Conservation (phyloP, 2,329 filamentous ascomycete species). For the Xylariomycetidae sp. region DNA sequence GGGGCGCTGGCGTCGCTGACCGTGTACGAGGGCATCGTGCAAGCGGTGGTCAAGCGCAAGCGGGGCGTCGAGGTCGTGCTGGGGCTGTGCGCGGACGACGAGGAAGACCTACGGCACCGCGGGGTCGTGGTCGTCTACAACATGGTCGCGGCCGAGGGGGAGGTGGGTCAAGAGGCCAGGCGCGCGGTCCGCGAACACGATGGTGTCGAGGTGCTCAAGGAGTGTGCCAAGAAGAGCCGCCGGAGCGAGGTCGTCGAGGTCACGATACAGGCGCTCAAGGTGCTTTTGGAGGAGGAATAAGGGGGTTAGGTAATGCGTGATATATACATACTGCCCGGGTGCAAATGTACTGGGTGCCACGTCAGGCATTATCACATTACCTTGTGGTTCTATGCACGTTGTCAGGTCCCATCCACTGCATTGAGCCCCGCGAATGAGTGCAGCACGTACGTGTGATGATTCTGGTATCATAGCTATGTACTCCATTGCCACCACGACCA, state of each 20-base stretch:
- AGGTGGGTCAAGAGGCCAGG: constrained; percentile 55
- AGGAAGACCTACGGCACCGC: constrained; percentile 61
- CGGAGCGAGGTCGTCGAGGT: constrained; percentile 65
- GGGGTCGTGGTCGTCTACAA: constrained; percentile 73
- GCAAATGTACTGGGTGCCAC: too few relatives aligned
- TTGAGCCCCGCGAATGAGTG: too few relatives aligned
- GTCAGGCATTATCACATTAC: too few relatives aligned
- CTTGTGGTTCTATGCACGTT: too few relatives aligned
- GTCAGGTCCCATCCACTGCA: too few relatives aligned
- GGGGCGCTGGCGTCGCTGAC: constrained; percentile 84
- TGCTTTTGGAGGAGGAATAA: constrained; percentile 42
- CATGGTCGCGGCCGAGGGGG: constrained; percentile 60
- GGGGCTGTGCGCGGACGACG: constrained; percentile 68
- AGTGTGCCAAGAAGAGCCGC: constrained; percentile 62
- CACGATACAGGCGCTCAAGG: constrained; percentile 67
- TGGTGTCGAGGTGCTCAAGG: constrained; percentile 63
- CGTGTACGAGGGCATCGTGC: constrained; percentile 67
- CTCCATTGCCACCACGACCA: too few relatives aligned
- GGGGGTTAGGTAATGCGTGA: not conserved
- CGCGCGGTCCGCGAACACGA: constrained; percentile 55
- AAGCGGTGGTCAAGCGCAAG: constrained; percentile 62
- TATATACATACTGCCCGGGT: too few relatives aligned
- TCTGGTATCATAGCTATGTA: too few relatives aligned
- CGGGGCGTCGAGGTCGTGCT: constrained; percentile 73
- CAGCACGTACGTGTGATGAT: too few relatives aligned